phyloP scores from a whole-genome alignment of 73 alveolate species.

The Paraurostyla sp. region DNA sequence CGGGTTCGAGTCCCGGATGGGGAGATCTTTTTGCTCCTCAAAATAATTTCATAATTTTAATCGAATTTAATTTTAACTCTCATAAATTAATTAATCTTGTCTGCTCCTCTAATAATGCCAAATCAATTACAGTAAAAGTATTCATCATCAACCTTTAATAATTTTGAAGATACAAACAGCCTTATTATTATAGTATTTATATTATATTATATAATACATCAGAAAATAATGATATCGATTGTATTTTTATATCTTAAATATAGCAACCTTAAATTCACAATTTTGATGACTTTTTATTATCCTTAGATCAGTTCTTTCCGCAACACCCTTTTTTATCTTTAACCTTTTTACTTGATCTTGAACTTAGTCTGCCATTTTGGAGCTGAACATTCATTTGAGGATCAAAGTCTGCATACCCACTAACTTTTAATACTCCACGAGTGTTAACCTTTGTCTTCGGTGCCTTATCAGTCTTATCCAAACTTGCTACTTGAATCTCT shows the following conservation, averaged over 20 bases:
- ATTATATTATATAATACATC: too few relatives aligned
- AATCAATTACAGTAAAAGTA: too few relatives aligned
- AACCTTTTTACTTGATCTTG: neutral
- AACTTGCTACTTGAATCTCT: neutral
- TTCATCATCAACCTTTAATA: too few relatives aligned
- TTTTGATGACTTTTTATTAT: neutral
- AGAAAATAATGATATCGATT: too few relatives aligned
- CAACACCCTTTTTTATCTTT: slow-evolving; percentile 15
- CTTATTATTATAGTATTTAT: neutral
- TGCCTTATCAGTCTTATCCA: neutral
- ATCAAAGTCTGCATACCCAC: slow-evolving; percentile 54
- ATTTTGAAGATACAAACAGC: neutral
- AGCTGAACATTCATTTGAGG: slow-evolving; percentile 42
- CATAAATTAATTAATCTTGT: too few relatives aligned
- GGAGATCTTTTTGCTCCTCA: slow-evolving; percentile 46
- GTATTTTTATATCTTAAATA: too few relatives aligned
- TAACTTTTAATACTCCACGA: slow-evolving; percentile 50
- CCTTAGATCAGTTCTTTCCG: neutral
- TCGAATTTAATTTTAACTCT: neutral
- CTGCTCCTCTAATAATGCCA: too few relatives aligned
- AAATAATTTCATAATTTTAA: neutral
- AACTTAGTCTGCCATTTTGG: neutral
- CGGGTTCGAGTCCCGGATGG: slow-evolving; percentile 78
- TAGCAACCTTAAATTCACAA: neutral
- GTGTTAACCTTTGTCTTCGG: slow-evolving; percentile 53